These are phyloP conservation scores for Heimioporus retisporus DNA, from an alignment of 1,284 basidiomycete species.

Conservation along the genomic window DNA sequence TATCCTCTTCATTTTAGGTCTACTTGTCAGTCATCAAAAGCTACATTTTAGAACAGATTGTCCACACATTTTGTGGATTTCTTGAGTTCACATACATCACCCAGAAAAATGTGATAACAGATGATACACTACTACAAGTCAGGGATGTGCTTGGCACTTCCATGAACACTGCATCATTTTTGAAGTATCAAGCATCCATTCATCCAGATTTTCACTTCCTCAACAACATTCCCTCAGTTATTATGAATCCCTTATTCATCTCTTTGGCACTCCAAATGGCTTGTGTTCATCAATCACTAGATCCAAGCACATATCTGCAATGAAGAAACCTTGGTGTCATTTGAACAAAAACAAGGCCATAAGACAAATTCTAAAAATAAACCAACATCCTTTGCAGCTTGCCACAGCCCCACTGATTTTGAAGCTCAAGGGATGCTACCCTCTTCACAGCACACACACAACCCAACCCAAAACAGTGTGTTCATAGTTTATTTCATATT, in stretches of 20 bases:
- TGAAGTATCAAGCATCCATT: slow-evolving; percentile 28
- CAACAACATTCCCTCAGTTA: slow-evolving; percentile 40
- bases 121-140: slow-evolving; percentile 32
- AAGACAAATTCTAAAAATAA: too few relatives aligned
- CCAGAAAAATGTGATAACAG: slow-evolving; percentile 25
- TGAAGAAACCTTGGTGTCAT: too few relatives aligned
- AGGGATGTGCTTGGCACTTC: slow-evolving; percentile 40
- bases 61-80: not conserved
- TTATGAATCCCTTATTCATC: too few relatives aligned
- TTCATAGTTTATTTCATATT: not conserved
- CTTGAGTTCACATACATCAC: not conserved
- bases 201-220: slow-evolving; percentile 40
- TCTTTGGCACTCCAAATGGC: too few relatives aligned
- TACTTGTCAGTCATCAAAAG: not conserved
- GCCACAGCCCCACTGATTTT: not conserved
- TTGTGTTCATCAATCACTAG: too few relatives aligned
- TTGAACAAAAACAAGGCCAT: too few relatives aligned
- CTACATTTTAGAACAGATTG: not conserved
- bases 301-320: too few relatives aligned
- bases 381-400: too few relatives aligned
- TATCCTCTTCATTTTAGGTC: not conserved
- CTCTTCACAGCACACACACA: not conserved
- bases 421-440: slow-evolving; percentile 1
- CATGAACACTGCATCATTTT: slow-evolving; percentile 46
- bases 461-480: not conserved